Conservation (phyloP, 1,139 yeast genomes). For the Protomyces inundatus region DNA sequence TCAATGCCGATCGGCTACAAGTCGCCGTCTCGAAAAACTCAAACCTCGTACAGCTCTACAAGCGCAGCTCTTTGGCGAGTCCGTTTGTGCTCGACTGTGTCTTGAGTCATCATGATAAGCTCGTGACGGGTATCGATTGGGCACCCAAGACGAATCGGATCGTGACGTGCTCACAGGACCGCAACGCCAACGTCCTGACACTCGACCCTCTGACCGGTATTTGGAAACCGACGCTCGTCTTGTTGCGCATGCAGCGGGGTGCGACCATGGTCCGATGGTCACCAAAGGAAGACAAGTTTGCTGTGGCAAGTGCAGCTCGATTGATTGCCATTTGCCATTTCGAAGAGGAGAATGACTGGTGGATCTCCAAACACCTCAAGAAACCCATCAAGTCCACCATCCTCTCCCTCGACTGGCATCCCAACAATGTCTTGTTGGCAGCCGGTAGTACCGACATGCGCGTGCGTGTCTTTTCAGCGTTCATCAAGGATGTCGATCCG, state of each 20-base stretch:
- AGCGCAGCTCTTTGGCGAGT: background rate
- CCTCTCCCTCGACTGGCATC: conserved; percentile 87
- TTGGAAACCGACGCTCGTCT: conserved; percentile 83
- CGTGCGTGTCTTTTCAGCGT: conserved; percentile 89
- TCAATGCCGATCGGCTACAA: conserved; percentile 25
- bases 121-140: conserved; percentile 91
- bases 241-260: conserved; percentile 86
- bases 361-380: conserved; percentile 96
- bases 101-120: conserved; percentile 62
- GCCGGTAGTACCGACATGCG: conserved; percentile 95
- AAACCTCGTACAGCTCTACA: conserved; percentile 16
- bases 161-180: conserved; percentile 95
- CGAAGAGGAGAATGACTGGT: conserved; percentile 97
- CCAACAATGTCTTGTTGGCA: conserved; percentile 81
- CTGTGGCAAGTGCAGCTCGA: conserved; percentile 94
- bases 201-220: conserved; percentile 51
- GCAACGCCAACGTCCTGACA: conserved; percentile 97
- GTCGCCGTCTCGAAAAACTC: conserved; percentile 23
- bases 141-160: conserved; percentile 74
- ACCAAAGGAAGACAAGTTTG: conserved; percentile 86
- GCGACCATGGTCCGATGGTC: conserved; percentile 95
- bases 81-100: conserved; percentile 8
- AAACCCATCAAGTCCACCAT: conserved; percentile 87
- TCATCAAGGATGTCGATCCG: conserved; percentile 77
- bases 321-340: conserved; percentile 93